phyloP scores from a whole-genome alignment of 1,284 basidiomycete genomes.

The Ceratobasidium theobromae region DNA sequence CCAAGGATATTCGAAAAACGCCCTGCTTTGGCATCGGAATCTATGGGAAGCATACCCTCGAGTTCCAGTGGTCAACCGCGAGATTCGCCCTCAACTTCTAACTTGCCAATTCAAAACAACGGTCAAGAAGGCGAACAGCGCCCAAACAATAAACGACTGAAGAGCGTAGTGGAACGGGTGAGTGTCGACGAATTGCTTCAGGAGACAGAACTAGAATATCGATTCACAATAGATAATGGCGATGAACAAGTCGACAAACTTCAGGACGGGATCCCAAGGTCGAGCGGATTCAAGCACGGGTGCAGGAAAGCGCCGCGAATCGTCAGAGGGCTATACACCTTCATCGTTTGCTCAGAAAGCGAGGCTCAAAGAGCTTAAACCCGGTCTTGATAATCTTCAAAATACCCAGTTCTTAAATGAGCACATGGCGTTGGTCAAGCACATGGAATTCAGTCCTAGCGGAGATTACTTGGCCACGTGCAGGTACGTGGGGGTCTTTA shows the following conservation, averaged over 20 bases:
- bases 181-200: neutral
- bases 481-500: constrained; percentile 48
- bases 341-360: constrained; percentile 41
- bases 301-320: constrained; percentile 45
- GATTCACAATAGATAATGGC: neutral
- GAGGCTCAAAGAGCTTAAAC: constrained; percentile 45
- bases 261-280: constrained; percentile 21
- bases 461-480: constrained; percentile 65
- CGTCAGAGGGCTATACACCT: neutral
- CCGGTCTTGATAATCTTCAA: constrained; percentile 58
- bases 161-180: constrained; percentile 19
- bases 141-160: neutral
- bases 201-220: neutral
- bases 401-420: constrained; percentile 62
- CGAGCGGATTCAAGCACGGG: constrained; percentile 42
- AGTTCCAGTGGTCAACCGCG: neutral
- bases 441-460: constrained; percentile 71
- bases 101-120: neutral
- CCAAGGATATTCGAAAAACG: constrained; percentile 37
- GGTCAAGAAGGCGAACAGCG: neutral
- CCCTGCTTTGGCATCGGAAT: neutral
- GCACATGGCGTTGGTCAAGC: constrained; percentile 64
- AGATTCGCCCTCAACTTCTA: neutral
- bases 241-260: neutral
- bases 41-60: neutral